Evolutionary conservation across 306 rosid species (phyloP).

Genomic region (Ochetophila trinervis): DNA sequence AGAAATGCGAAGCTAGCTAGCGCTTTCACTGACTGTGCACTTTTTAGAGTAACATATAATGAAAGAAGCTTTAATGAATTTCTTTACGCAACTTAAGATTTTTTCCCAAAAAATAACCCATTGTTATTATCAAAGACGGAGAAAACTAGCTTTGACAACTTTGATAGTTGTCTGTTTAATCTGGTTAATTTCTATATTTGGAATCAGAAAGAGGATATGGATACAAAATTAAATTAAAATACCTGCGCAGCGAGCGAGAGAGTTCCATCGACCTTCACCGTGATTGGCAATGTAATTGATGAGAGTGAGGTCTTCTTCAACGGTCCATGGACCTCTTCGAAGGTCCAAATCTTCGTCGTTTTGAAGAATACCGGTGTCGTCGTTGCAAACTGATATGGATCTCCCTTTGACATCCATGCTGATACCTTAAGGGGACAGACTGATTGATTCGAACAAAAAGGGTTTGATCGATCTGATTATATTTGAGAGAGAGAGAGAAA

Average conservation of each 20-base stretch:
- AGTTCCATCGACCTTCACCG: slow-evolving; percentile 99
- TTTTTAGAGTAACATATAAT: no score
- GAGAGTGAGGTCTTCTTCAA: slow-evolving; percentile 80
- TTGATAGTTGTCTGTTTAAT: no score
- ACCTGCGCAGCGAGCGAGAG: slow-evolving; percentile 82
- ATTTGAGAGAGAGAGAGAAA: slow-evolving; percentile 16
- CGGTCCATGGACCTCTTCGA: slow-evolving; percentile 93
- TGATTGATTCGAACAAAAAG: slow-evolving; percentile 28
- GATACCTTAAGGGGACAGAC: slow-evolving; percentile 18
- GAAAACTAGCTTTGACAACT: no score
- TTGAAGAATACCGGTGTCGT: slow-evolving; percentile 13
- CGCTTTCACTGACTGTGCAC: not conserved
- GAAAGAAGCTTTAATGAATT: no score
- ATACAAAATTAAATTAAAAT: not conserved
- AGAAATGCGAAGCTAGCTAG: slow-evolving; percentile 1
- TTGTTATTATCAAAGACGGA: no score
- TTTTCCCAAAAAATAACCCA: no score
- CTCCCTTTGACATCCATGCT: slow-evolving; percentile 54
- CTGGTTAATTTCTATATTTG: no score
- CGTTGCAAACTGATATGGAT: slow-evolving; percentile 9
- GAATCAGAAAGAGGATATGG: no score
- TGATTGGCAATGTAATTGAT: slow-evolving; percentile 83
- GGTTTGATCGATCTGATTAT: slow-evolving; percentile 5
- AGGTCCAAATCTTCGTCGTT: slow-evolving; percentile 53
- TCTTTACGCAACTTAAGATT: no score